A percentile compares a stretch with the other conserved stretches of the same genome.
Conservation (phyloP, 192 early-diverging fungal species). For the Backusella tarrabulga region DNA sequence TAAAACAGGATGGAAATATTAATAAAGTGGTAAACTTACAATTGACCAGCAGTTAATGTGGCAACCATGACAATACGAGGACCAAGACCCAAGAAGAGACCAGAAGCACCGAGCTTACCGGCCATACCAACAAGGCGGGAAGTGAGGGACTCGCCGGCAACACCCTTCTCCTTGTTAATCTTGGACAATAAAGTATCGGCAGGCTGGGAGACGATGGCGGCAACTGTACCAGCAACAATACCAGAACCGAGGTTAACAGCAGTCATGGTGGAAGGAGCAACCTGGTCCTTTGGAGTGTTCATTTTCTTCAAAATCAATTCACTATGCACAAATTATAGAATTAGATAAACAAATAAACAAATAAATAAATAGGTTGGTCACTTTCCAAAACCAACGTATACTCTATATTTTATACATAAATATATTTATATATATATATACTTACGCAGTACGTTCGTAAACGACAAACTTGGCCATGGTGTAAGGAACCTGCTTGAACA, state of each 20-base stretch:
- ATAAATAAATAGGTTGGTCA: slow-evolving; percentile 20
- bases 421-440: slow-evolving; percentile 11
- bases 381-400: background rate
- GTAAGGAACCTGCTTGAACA: slow-evolving; percentile 78
- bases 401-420: background rate
- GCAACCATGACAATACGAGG: slow-evolving; percentile 71
- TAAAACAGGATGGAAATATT: background rate
- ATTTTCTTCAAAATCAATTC: slow-evolving; percentile 50
- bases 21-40: slow-evolving; percentile 18
- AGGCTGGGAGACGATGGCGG: slow-evolving; percentile 65
- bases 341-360: background rate
- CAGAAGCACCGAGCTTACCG: slow-evolving; percentile 45
- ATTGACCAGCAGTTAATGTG: slow-evolving; percentile 65
- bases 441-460: slow-evolving; percentile 52
- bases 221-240: slow-evolving; percentile 66
- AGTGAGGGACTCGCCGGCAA: slow-evolving; percentile 53
- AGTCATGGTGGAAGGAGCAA: slow-evolving; percentile 42
- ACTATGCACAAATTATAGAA: slow-evolving; percentile 1
- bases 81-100: slow-evolving; percentile 61
- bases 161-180: slow-evolving; percentile 72
- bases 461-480: slow-evolving; percentile 82
- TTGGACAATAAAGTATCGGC: slow-evolving; percentile 70
- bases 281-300: slow-evolving; percentile 41
- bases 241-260: slow-evolving; percentile 52
- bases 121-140: slow-evolving; percentile 50